These are phyloP conservation scores for Blepharisma japonicum DNA, from an alignment of 73 alveolate genomes.

Conservation along the genomic window DNA sequence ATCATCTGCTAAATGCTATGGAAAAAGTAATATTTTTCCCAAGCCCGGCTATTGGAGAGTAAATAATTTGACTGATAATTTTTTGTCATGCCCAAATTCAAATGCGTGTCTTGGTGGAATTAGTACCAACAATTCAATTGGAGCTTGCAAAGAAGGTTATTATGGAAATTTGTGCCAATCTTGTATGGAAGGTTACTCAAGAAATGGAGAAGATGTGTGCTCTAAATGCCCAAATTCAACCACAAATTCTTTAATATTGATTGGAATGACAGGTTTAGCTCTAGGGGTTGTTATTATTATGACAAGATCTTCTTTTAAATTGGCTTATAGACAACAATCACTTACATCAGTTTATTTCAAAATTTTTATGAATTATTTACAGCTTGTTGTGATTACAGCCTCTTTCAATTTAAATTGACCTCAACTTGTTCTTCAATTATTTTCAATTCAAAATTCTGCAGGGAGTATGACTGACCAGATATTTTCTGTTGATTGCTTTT, in stretches of 20 bases:
- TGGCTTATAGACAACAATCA: conserved; percentile 48
- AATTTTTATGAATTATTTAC: conserved; percentile 56
- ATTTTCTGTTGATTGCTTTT: conserved; percentile 58
- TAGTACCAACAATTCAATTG: not conserved
- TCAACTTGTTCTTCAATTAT: conserved; percentile 29
- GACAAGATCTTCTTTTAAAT: conserved; percentile 11
- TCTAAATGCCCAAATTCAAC: conserved; percentile 40
- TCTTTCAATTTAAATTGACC: conserved; percentile 64
- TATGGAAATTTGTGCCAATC: conserved; percentile 53
- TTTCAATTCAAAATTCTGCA: conserved; percentile 31
- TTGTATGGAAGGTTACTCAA: conserved; percentile 40
- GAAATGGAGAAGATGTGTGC: conserved; percentile 35
- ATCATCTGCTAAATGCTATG: conserved; percentile 36
- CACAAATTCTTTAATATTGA: conserved; percentile 28
- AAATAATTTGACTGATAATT: conserved; percentile 34
- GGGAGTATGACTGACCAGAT: conserved; percentile 38
- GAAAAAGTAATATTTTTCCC: conserved; percentile 37
- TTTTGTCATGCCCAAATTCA: conserved; percentile 35
- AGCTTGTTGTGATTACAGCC: conserved; percentile 47
- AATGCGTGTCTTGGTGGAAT: conserved; percentile 40
- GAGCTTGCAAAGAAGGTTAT: conserved; percentile 50
- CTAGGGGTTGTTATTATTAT: conserved; percentile 24
- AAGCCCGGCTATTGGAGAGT: conserved; percentile 57
- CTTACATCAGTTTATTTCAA: conserved; percentile 51
- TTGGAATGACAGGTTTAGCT: conserved; percentile 27